Conservation (phyloP, 352 stramenopile genomes). For the Phytophthora tubulina region DNA sequence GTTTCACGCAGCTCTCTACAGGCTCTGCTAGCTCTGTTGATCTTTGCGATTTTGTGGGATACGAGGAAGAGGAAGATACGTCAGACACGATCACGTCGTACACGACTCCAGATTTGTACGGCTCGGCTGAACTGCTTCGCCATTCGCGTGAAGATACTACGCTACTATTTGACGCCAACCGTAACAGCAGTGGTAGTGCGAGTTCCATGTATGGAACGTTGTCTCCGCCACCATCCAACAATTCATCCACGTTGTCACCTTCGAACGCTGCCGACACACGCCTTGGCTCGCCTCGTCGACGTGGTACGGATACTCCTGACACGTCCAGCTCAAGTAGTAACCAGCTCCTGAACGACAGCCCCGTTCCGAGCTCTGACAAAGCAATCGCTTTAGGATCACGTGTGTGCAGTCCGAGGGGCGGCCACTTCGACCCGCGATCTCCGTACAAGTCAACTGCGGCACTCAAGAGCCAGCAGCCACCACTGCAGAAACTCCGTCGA, state of each 20-base stretch:
- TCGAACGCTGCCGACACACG: slow-evolving; percentile 25
- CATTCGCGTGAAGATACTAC: slow-evolving; percentile 37
- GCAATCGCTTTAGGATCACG: slow-evolving; percentile 8
- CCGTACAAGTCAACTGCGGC: slow-evolving; percentile 38
- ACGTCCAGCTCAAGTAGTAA: slow-evolving; percentile 29
- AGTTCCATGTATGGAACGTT: slow-evolving; percentile 28
- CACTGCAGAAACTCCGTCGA: slow-evolving; percentile 25
- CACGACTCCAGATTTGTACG: slow-evolving; percentile 49
- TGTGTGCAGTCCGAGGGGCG: slow-evolving; percentile 30
- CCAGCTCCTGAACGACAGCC: slow-evolving; percentile 24
- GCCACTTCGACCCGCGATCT: slow-evolving; percentile 35
- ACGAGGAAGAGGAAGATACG: slow-evolving; percentile 58
- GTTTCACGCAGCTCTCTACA: slow-evolving; percentile 38
- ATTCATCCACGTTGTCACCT: slow-evolving; percentile 20
- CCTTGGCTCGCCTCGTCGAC: slow-evolving; percentile 29
- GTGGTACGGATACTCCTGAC: slow-evolving; percentile 14
- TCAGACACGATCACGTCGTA: slow-evolving; percentile 53
- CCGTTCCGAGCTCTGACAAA: slow-evolving; percentile 12
- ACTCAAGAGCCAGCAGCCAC: slow-evolving; percentile 24
- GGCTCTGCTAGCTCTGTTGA: slow-evolving; percentile 49
- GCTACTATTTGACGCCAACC: slow-evolving; percentile 25
- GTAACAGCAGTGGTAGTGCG: slow-evolving; percentile 7
- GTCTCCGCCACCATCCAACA: slow-evolving; percentile 27
- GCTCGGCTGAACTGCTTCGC: slow-evolving; percentile 34
- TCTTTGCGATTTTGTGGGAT: slow-evolving; percentile 63